Conservation (phyloP, 176 grass and related monocot genomes). For the Thinopyrum elongatum region DNA sequence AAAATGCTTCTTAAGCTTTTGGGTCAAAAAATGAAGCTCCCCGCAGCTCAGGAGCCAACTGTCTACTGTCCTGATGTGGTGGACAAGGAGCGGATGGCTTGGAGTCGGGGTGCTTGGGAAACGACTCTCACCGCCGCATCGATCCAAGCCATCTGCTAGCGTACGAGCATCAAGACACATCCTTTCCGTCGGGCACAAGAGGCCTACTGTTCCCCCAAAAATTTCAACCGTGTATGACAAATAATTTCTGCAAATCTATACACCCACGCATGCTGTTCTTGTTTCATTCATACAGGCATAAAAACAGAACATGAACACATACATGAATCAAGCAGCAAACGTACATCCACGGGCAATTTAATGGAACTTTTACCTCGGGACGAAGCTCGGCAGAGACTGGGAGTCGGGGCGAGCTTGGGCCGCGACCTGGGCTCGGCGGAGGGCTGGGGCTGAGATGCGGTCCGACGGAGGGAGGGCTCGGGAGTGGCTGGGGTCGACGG, state of each 20-base stretch:
- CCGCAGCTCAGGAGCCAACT: not conserved
- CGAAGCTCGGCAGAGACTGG: not conserved
- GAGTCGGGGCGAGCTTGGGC: not conserved
- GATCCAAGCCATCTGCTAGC: not conserved
- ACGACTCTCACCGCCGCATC: not conserved
- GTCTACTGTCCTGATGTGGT: not conserved
- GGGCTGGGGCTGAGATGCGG: not conserved
- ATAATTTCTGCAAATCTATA: not conserved
- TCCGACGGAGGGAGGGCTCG: not conserved
- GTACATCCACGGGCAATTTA: not conserved
- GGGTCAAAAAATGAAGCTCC: not conserved
- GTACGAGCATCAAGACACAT: not conserved
- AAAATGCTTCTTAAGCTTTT: not conserved
- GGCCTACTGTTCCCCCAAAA: not conserved
- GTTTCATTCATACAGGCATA: not conserved
- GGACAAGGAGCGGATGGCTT: not conserved
- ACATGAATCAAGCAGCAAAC: not conserved
- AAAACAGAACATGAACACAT: not conserved
- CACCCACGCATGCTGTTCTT: not conserved
- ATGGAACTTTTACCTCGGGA: not conserved
- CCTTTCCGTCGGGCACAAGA: not conserved
- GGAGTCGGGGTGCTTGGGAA: not conserved
- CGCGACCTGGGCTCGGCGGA: not conserved
- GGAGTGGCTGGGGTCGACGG: not conserved
- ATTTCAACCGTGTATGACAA: not conserved